phyloP scores from a whole-genome alignment of 2,329 filamentous ascomycete species.

The Lachnellula suecica region DNA sequence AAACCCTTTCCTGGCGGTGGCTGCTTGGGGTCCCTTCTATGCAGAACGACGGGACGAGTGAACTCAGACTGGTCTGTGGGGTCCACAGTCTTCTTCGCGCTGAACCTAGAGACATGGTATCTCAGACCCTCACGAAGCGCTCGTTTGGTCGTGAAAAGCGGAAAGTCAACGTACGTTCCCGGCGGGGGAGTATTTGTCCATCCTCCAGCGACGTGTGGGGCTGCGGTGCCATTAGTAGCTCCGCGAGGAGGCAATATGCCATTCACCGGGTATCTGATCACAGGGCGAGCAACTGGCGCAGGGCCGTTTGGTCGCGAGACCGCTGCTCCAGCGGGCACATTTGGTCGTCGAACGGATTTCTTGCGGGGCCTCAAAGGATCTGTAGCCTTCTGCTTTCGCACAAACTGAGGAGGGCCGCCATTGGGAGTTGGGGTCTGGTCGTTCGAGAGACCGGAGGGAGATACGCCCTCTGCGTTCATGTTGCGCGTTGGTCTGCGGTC shows the following conservation, averaged over 20 bases:
- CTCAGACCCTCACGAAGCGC: slow-evolving; percentile 76
- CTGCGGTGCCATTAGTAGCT: slow-evolving; percentile 35
- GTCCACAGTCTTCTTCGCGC: slow-evolving; percentile 62
- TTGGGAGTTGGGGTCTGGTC: slow-evolving; percentile 47
- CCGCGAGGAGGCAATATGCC: slow-evolving; percentile 11
- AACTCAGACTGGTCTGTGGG: slow-evolving; percentile 73
- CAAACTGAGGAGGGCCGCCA: slow-evolving; percentile 43
- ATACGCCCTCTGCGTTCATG: slow-evolving; percentile 45
- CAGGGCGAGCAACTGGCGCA: slow-evolving; percentile 10
- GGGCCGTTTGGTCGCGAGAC: slow-evolving; percentile 21
- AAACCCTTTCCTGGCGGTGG: slow-evolving; percentile 62
- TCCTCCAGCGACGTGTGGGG: slow-evolving; percentile 49
- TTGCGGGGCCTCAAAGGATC: slow-evolving; percentile 67
- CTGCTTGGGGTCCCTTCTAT: slow-evolving; percentile 81
- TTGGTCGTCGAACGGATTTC: slow-evolving; percentile 42
- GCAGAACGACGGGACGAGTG: slow-evolving; percentile 81
- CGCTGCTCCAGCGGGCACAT: slow-evolving; percentile 23
- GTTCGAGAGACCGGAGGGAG: slow-evolving; percentile 44
- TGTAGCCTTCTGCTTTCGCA: slow-evolving; percentile 48
- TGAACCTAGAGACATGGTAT: slow-evolving; percentile 83
- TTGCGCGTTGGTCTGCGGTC: slow-evolving; percentile 4
- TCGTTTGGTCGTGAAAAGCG: slow-evolving; percentile 81
- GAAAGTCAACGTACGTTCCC: slow-evolving; percentile 51
- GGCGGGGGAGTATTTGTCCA: slow-evolving; percentile 55
- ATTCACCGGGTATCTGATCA: slow-evolving; percentile 18